Evolutionary conservation across 257 asterid genomes (phyloP), one percentile per base, ranked within the genome.

Genomic region (Verbascum thapsus): DNA sequence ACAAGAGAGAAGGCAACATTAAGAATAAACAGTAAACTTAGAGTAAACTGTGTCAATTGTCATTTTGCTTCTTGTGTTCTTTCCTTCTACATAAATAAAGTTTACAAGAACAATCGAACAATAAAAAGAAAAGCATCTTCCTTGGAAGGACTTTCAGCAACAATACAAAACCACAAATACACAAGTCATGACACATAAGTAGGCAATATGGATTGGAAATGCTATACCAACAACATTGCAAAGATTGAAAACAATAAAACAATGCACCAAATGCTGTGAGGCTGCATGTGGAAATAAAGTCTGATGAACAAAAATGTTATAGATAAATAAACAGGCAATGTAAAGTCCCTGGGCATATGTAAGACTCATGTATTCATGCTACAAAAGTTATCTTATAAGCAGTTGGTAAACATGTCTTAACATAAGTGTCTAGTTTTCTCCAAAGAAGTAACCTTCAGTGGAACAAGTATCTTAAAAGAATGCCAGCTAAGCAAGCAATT

Each of bases 371-470:
- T 26, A 47, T 48, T 18, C 57, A 35, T 63, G 10, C 63, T 39
- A 53, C 19, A 8, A 30, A 1, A 42, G 6, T 43, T 43, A 26
- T 23, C 13, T 54, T 45, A 39, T 39, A 41, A 45, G 41, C 62
- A 48, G 30, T 32, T 7, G 51, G 12, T 41, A 8, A 39, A 49
- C 12, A 47, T 53, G 60, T 52, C 34, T n/a, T 19, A 42, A 43
- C 17, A 35, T 6, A 18, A 34, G 52, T 9, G n/a, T 41, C 63
- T 45, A 41, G 11, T 23, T 15, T 45, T 34, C 32, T 44, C 48
- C 63, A 22, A 9, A 45, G 43, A 41, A 55, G 67, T 47, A 34
- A 47, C 35, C 55, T 40, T 67, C 30, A 10, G 30, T 10, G 43
- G 10, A 32, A 53, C 22, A 39, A 63, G 39, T 3, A 42, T 55